These are phyloP conservation scores for Pythium dissotocum DNA, from an alignment of 352 stramenopile genomes.

Conservation along the genomic window DNA sequence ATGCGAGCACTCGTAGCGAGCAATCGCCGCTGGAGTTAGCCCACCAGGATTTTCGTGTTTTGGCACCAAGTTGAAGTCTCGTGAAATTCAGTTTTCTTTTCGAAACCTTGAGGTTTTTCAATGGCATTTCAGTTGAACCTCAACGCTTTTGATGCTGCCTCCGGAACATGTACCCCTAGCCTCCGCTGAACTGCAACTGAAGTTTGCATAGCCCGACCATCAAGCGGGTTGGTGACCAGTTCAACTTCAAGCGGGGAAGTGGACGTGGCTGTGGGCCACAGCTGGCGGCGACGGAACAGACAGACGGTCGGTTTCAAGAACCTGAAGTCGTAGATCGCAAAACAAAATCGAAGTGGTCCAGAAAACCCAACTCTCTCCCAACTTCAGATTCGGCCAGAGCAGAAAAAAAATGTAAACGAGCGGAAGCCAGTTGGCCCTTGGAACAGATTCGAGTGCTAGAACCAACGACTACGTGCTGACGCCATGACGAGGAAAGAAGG, in stretches of 20 bases:
- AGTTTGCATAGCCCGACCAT: slow-evolving; percentile 26
- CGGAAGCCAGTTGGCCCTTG: slow-evolving; percentile 5
- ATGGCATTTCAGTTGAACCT: slow-evolving; percentile 20
- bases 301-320: slow-evolving; percentile 1
- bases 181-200: slow-evolving; percentile 32
- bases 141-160: neutral
- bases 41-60: neutral
- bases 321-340: slow-evolving; percentile 5
- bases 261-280: neutral
- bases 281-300: neutral
- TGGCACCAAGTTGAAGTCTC: slow-evolving; percentile 11
- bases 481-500: neutral
- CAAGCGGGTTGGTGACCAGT: slow-evolving; percentile 1
- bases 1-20: too few relatives aligned
- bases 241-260: slow-evolving; percentile 27
- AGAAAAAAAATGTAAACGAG: slow-evolving; percentile 27
- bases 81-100: slow-evolving; percentile 11
- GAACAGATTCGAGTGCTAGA: neutral
- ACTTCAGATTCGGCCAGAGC: slow-evolving; percentile 21
- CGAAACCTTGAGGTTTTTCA: slow-evolving; percentile 1
- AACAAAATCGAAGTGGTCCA: slow-evolving; percentile 4
- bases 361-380: neutral
- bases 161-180: slow-evolving; percentile 13
- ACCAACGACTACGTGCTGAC: neutral
- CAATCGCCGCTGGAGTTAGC: too few relatives aligned